A percentile compares a stretch with the other conserved stretches of the same genome.
Conservation (phyloP, 2,329 filamentous ascomycete species). For the Exophiala mesophila region DNA sequence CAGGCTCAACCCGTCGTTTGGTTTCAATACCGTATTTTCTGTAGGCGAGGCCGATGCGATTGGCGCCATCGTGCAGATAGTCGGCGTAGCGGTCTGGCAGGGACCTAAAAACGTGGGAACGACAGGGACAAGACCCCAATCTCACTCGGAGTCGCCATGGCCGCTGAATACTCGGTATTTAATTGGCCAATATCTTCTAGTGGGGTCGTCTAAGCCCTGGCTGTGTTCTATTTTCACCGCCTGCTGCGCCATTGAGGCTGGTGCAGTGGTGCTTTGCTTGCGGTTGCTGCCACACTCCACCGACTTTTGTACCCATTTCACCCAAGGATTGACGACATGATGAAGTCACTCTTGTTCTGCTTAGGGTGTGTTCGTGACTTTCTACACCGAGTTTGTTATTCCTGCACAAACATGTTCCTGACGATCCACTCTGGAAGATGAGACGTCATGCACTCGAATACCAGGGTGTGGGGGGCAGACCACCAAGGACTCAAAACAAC, state of each 20-base stretch:
- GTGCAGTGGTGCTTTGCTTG: not conserved
- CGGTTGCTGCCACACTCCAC: constrained; percentile 1
- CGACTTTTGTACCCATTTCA: constrained; percentile 8
- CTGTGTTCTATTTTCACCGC: constrained; percentile 18
- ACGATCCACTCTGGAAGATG: no score
- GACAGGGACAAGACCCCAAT: constrained; percentile 1
- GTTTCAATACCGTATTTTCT: constrained; percentile 8
- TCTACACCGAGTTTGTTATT: not conserved
- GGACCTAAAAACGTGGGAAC: constrained; percentile 16
- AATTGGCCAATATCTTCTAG: constrained; percentile 10
- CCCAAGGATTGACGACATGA: constrained; percentile 3
- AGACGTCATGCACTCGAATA: no score
- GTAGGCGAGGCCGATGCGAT: constrained; percentile 23
- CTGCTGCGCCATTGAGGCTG: not conserved
- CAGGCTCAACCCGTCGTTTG: constrained; percentile 1
- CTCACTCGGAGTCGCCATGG: constrained; percentile 12
- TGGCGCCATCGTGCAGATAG: constrained; percentile 22
- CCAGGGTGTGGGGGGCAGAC: no score
- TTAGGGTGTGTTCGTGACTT: no score
- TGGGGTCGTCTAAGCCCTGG: constrained; percentile 4
- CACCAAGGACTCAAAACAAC: no score
- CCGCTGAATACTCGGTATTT: constrained; percentile 1
- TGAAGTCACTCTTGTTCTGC: constrained; percentile 8
- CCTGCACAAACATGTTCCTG: not conserved
- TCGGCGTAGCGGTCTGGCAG: constrained; percentile 12